Base-by-base conservation (phyloP, 2,329 filamentous ascomycete species). In the Escovopsis sp. region DNA sequence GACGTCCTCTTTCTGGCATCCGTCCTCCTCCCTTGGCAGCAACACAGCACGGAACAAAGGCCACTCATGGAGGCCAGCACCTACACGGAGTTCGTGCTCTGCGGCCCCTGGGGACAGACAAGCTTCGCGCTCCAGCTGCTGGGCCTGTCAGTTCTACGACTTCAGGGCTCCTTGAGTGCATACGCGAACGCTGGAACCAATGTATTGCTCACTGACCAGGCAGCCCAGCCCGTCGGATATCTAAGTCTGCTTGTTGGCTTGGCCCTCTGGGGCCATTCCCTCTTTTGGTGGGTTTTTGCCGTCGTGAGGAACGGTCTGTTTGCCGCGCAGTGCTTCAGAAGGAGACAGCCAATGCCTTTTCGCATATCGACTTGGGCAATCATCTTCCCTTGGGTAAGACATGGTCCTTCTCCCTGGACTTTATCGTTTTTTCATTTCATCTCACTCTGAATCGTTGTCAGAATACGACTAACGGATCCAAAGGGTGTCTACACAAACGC, bases 251-350 rank as follows among this genome's bases (percentile, higher is more conserved):
- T 66, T 27, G 46, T 52, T 0, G 63, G 60, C 0, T 40, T 67
- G 27, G 36, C 64, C 13, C 49, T 53, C n/a, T 64, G 60, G 56
- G 64, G 63, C 0, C 57, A 60, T 37, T 59, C 54, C 1, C 56
- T 59, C 4, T 63, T 66, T 33, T 67, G 62, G 63, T 62, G 61
- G 57, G 44, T 50, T n/a, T 60, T 66, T 43, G 59, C 61, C 2
- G 48, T 62, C 7, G 44, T 59, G 32, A 57, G 58, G 39, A 60
- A 61, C 13, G 32, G 29, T 13, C 27, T 7, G 33, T 55, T 6
- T 33, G 36, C 52, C 53, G 48, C 46, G 46, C 12, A 45, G 47
- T 1, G 50, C 50, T 11, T 45, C 42, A 43, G 41, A 49, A 35
- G 39, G 12, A 40, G 34, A 37, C 20, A n/a, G 9, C 38, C 43